phyloP scores from a whole-genome alignment of 140 eudicot genomes.

The Cichorium intybus region DNA sequence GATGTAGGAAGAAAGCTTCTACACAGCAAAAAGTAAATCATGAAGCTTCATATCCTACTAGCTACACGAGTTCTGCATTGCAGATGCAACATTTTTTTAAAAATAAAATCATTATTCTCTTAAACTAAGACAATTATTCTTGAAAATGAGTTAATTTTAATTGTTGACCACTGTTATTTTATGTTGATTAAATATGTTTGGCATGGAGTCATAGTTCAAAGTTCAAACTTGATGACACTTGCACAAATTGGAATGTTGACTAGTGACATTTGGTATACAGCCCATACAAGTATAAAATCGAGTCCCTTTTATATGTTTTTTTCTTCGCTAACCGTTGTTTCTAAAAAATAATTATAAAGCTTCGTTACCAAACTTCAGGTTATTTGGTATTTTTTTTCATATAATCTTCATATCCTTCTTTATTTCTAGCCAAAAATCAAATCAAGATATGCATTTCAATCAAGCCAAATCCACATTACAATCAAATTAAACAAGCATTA shows the following conservation, averaged over 20 bases:
- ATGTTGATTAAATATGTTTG: neutral
- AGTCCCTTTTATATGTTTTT: neutral
- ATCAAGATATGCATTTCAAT: neutral
- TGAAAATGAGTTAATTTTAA: neutral
- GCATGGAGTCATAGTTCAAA: neutral
- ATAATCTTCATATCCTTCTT: neutral
- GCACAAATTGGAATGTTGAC: neutral
- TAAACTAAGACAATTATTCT: neutral
- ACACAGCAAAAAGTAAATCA: too few species aligned
- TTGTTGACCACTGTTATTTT: neutral
- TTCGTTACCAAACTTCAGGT: neutral
- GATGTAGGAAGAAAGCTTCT: neutral
- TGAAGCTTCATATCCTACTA: neutral
- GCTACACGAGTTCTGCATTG: neutral
- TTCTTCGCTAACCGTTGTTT: neutral
- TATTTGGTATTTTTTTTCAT: neutral
- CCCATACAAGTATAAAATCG: neutral
- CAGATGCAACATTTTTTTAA: too few species aligned
- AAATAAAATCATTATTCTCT: neutral
- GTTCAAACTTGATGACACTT: neutral
- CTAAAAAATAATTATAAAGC: neutral
- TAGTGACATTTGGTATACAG: neutral
- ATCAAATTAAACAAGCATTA: neutral
- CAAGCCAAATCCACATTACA: neutral
- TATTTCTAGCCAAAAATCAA: too few species aligned